phyloP scores from a whole-genome alignment of 352 stramenopile species.

The Phytophthora parvispora region DNA sequence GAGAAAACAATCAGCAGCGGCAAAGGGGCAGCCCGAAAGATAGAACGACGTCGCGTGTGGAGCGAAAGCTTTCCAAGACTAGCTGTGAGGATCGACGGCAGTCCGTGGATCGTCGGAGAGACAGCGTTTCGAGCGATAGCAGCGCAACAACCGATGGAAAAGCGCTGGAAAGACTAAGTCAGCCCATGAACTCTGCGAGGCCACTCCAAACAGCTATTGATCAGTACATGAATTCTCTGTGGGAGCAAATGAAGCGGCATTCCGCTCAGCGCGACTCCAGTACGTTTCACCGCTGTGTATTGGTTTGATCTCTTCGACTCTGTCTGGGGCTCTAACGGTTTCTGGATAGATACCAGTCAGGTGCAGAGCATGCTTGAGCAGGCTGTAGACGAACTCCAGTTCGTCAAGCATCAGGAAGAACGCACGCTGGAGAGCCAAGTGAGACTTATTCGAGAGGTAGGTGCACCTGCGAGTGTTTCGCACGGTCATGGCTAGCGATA shows the following conservation, averaged over 20 bases:
- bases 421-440: slow-evolving; percentile 54
- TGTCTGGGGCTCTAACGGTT: not conserved
- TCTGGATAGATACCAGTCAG: slow-evolving; percentile 47
- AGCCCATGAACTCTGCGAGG: not conserved
- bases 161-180: not conserved
- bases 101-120: not conserved
- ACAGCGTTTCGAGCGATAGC: slow-evolving; percentile 12
- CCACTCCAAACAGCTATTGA: slow-evolving; percentile 51
- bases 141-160: slow-evolving; percentile 5
- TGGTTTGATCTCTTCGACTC: not conserved
- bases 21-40: not conserved
- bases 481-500: not conserved
- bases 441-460: slow-evolving; percentile 62
- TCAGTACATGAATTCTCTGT: slow-evolving; percentile 54
- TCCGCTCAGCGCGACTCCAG: slow-evolving; percentile 51
- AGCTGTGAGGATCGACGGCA: not conserved
- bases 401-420: slow-evolving; percentile 64
- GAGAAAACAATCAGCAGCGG: slow-evolving; percentile 11
- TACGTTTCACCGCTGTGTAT: slow-evolving; percentile 31
- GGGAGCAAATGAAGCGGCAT: slow-evolving; percentile 60
- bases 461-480: not conserved
- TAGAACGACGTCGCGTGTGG: not conserved
- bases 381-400: slow-evolving; percentile 66
- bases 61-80: not conserved
- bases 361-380: slow-evolving; percentile 56